A percentile compares a stretch with the other conserved stretches of the same genome.
phyloP scores from a whole-genome alignment of 768 basidiomycete species.

The Lentinula aciculospora region DNA sequence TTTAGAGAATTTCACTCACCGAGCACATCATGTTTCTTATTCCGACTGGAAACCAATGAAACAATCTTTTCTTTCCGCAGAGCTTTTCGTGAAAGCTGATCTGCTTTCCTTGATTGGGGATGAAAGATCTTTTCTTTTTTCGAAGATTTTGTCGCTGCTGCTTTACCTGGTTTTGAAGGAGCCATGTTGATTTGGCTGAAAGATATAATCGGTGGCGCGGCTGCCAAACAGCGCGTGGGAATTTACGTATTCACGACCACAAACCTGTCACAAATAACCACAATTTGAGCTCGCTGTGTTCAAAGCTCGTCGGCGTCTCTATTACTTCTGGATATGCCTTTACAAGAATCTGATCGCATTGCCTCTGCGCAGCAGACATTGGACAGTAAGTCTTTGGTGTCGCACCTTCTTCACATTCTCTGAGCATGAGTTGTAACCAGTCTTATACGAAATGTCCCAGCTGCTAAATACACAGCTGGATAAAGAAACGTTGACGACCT shows the following conservation, averaged over 20 bases:
- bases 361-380: slow-evolving; percentile 64
- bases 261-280: too few relatives aligned
- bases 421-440: slow-evolving; percentile 31
- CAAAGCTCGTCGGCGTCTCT: too few relatives aligned
- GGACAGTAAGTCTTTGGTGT: slow-evolving; percentile 45
- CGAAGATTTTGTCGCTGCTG: slow-evolving; percentile 11
- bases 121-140: slow-evolving; percentile 82
- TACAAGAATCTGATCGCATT: slow-evolving; percentile 53
- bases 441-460: slow-evolving; percentile 84
- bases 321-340: slow-evolving; percentile 21
- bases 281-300: too few relatives aligned
- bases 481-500: slow-evolving; percentile 88
- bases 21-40: slow-evolving; percentile 48
- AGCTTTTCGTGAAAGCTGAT: slow-evolving; percentile 61
- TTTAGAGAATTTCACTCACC: slow-evolving; percentile 28
- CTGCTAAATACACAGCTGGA: slow-evolving; percentile 83
- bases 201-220: not conserved
- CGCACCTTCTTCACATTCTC: not conserved
- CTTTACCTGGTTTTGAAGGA: slow-evolving; percentile 24
- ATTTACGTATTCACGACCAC: too few relatives aligned
- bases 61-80: slow-evolving; percentile 66
- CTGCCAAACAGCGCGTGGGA: too few relatives aligned
- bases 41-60: slow-evolving; percentile 47
- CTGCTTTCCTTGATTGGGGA: slow-evolving; percentile 80
- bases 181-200: slow-evolving; percentile 2